Percentiles rank a stretch among this genome's conserved stretches.
Evolutionary conservation across 1,284 basidiomycete species (phyloP).

Genomic region (Puccinia polysora): DNA sequence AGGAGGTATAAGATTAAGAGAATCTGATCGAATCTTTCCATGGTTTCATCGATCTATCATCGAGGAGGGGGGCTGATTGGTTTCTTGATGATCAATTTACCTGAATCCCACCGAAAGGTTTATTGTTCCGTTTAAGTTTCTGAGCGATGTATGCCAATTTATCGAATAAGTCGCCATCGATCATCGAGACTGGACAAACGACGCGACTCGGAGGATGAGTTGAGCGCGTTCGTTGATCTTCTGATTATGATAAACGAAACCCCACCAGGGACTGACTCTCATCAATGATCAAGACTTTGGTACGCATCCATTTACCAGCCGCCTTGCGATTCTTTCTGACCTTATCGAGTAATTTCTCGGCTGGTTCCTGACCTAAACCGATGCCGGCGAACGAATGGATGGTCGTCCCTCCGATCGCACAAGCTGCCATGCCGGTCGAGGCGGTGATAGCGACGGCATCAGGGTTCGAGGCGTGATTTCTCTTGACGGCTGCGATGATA

Average conservation of each 20-base stretch:
- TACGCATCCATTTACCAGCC: slow-evolving; percentile 54
- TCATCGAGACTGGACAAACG: slow-evolving; percentile 77
- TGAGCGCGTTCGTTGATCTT: too few species aligned
- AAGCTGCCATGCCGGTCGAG: slow-evolving; percentile 80
- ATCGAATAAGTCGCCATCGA: slow-evolving; percentile 87
- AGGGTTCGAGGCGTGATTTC: slow-evolving; percentile 56
- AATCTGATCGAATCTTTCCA: too few species aligned
- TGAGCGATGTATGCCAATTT: slow-evolving; percentile 70
- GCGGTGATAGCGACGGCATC: slow-evolving; percentile 78
- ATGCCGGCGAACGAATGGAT: slow-evolving; percentile 88
- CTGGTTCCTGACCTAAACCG: slow-evolving; percentile 70
- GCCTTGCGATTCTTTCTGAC: slow-evolving; percentile 70
- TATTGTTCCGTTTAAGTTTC: slow-evolving; percentile 61
- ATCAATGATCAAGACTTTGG: slow-evolving; percentile 47
- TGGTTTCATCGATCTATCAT: too few species aligned
- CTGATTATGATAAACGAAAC: neutral
- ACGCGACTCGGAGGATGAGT: slow-evolving; percentile 19
- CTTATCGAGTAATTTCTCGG: slow-evolving; percentile 55
- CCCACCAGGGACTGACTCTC: slow-evolving; percentile 44
- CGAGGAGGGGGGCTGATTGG: neutral
- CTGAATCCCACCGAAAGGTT: slow-evolving; percentile 93
- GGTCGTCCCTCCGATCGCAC: slow-evolving; percentile 75
- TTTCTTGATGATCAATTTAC: slow-evolving; percentile 55
- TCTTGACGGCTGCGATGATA: slow-evolving; percentile 67
- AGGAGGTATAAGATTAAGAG: too few species aligned